phyloP scores from a whole-genome alignment of 2,329 filamentous ascomycete species.

The Chaetomium globosum region DNA sequence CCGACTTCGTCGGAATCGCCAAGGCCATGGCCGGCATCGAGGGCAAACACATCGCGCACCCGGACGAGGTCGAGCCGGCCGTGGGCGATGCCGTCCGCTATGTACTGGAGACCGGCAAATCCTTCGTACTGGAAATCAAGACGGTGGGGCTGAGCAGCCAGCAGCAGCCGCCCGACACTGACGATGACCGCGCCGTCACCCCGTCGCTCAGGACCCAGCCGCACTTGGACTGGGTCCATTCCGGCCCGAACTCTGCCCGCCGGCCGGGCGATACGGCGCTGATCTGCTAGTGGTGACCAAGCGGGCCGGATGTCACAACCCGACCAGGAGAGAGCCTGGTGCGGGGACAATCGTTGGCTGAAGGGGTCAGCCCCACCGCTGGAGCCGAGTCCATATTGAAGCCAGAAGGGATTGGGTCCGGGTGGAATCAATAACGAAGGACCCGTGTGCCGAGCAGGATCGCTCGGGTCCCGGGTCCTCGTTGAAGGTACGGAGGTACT shows the following conservation, averaged over 20 bases:
- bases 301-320: slow-evolving; percentile 1
- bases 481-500: too few species aligned
- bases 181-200: slow-evolving; percentile 1
- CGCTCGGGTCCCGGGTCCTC: too few species aligned
- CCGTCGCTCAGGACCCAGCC: slow-evolving; percentile 3
- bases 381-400: too few species aligned
- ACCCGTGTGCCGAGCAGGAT: too few species aligned
- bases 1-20: slow-evolving; percentile 3
- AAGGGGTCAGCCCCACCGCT: too few species aligned
- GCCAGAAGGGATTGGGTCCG: too few species aligned
- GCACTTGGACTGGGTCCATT: slow-evolving; percentile 6
- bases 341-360: too few species aligned
- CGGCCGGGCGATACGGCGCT: slow-evolving; percentile 6
- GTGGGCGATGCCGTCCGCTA: neutral
- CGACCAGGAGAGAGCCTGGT: neutral
- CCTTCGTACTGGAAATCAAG: slow-evolving; percentile 5
- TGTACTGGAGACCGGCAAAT: slow-evolving; percentile 6
- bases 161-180: neutral
- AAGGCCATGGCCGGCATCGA: slow-evolving; percentile 4
- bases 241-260: neutral
- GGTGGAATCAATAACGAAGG: too few species aligned
- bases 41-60: neutral
- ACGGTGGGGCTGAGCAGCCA: slow-evolving; percentile 3
- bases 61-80: neutral
- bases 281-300: slow-evolving; percentile 6